phyloP scores from a whole-genome alignment of 352 stramenopile species.

The Globisporangium nagaii region DNA sequence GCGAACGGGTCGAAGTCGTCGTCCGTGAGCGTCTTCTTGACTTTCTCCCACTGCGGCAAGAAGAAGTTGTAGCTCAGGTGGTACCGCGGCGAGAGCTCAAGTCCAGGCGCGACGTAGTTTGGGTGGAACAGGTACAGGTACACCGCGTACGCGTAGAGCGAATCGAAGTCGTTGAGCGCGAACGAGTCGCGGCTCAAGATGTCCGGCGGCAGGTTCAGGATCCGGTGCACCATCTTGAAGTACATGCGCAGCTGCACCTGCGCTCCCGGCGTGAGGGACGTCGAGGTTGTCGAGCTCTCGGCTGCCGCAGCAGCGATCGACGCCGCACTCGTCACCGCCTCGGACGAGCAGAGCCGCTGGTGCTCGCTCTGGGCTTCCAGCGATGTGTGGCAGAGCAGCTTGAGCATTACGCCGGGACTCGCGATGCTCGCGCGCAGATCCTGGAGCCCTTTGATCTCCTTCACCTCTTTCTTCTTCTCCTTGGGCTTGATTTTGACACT shows the following conservation, averaged over 20 bases:
- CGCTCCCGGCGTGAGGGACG: constrained; percentile 40
- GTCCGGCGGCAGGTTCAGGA: constrained; percentile 52
- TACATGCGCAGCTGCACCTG: constrained; percentile 67
- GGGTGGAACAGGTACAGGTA: constrained; percentile 65
- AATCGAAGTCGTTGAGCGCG: constrained; percentile 69
- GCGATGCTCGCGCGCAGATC: constrained; percentile 47
- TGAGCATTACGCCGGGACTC: constrained; percentile 62
- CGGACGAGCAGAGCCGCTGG: constrained; percentile 35
- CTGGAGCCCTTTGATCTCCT: constrained; percentile 59
- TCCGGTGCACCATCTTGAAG: constrained; percentile 51
- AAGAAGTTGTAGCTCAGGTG: constrained; percentile 56
- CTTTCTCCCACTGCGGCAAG: constrained; percentile 58
- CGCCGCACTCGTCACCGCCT: constrained; percentile 19
- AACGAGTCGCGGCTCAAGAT: constrained; percentile 66
- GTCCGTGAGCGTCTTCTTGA: constrained; percentile 47
- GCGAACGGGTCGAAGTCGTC: constrained; percentile 60
- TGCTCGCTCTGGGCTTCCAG: constrained; percentile 46
- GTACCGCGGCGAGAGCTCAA: constrained; percentile 39
- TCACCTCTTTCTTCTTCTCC: constrained; percentile 64
- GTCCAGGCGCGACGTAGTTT: constrained; percentile 48
- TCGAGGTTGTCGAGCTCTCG: constrained; percentile 51
- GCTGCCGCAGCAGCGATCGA: constrained; percentile 14
- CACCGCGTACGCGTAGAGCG: constrained; percentile 54
- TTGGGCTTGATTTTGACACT: constrained; percentile 27
- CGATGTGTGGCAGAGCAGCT: constrained; percentile 63